Percentiles rank a stretch among this genome's conserved stretches.
Evolutionary conservation across 768 basidiomycete genomes (phyloP).

Genomic region (Lactarius indigo): DNA sequence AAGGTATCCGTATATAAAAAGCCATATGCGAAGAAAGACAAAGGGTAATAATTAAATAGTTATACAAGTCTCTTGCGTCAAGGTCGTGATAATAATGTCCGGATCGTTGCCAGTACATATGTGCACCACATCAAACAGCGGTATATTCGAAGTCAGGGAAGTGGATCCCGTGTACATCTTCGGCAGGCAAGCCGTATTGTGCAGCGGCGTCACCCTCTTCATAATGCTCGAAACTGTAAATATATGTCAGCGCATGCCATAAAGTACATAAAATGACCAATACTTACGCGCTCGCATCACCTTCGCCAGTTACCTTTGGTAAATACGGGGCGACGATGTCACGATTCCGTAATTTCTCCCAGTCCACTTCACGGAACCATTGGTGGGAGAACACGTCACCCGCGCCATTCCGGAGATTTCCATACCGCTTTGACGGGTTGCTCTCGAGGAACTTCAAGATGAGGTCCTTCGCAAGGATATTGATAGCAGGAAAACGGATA

Average conservation of each 20-base stretch:
- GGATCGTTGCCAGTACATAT: not conserved
- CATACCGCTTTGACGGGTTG: constrained; percentile 84
- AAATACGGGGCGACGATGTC: constrained; percentile 96
- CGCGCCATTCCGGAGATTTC: constrained; percentile 84
- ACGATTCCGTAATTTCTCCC: constrained; percentile 71
- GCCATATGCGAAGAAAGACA: not conserved
- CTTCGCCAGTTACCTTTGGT: constrained; percentile 87
- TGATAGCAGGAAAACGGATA: constrained; percentile 79
- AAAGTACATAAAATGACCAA: not conserved
- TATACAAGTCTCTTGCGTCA: constrained; percentile 22
- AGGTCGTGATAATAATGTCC: constrained; percentile 16
- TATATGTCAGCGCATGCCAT: not conserved
- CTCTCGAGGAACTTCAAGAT: constrained; percentile 88
- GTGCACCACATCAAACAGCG: constrained; percentile 16
- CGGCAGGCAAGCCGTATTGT: constrained; percentile 53
- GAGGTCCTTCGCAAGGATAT: constrained; percentile 78
- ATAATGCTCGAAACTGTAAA: constrained; percentile 66
- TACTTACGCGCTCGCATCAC: constrained; percentile 90
- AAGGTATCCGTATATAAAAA: constrained; percentile 17
- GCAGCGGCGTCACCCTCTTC: constrained; percentile 67
- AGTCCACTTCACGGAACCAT: constrained; percentile 95
- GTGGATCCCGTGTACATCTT: constrained; percentile 59
- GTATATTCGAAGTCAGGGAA: constrained; percentile 85
- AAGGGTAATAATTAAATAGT: constrained; percentile 5
- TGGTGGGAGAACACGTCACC: constrained; percentile 90